These are phyloP conservation scores for Pachysandra terminalis DNA, from an alignment of 164 flowering plant genomes.

Conservation along the genomic window DNA sequence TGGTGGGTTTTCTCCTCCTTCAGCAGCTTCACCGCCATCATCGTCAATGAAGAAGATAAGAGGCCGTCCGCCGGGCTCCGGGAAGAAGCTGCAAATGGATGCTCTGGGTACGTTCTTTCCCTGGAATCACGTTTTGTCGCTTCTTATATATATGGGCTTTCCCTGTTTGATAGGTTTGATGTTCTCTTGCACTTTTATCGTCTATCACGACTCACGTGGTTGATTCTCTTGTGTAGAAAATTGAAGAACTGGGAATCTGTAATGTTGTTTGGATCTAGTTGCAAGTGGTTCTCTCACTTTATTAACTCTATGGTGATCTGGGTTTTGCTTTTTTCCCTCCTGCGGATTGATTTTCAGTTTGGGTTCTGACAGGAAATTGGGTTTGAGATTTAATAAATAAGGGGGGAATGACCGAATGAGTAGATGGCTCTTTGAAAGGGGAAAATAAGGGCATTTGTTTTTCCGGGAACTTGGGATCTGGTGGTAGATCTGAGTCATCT, in stretches of 20 bases:
- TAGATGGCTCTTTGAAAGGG: constrained; percentile 8
- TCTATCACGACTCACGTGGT: constrained; percentile 12
- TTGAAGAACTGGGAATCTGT: constrained; percentile 1
- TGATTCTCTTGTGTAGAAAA: background rate
- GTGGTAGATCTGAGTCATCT: constrained; percentile 15
- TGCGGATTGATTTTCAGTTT: background rate
- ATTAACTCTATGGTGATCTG: constrained; percentile 9
- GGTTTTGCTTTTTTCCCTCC: background rate
- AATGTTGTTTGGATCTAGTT: constrained; percentile 1
- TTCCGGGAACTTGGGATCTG: constrained; percentile 23
- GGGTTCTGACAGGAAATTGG: constrained; percentile 9
- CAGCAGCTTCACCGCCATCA: constrained; percentile 29
- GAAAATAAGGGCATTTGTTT: constrained; percentile 4
- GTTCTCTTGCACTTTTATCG: background rate
- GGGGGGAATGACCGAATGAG: background rate
- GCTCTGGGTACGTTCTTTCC: constrained; percentile 55
- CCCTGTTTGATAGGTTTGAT: background rate
- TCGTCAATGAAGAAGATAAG: constrained; percentile 49
- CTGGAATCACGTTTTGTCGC: too few species aligned
- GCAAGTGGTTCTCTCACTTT: constrained; percentile 15
- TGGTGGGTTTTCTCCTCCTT: constrained; percentile 16
- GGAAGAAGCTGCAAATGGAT: constrained; percentile 57
- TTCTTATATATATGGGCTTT: too few species aligned
- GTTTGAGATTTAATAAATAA: background rate
- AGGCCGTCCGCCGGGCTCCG: constrained; percentile 82